Evolutionary conservation across 768 basidiomycete species (phyloP), one percentile per base, ranked within the genome.

Genomic region (Tephrocybe sp.): DNA sequence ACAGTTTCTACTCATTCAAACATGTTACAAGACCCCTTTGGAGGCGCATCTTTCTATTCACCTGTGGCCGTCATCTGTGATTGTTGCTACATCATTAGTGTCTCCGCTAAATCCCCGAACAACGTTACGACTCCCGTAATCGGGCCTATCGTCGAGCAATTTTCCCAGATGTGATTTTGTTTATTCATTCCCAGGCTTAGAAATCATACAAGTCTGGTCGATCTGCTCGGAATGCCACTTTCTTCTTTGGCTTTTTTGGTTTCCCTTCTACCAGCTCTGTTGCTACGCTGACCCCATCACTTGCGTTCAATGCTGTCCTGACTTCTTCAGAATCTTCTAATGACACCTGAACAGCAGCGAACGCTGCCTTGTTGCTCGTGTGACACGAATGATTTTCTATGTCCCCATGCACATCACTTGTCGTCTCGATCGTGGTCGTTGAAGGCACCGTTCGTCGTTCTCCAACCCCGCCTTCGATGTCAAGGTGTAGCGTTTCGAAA

Each of bases 401-500:
- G 18, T 3, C 25, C 24, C 45, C 24, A 47, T 50, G 24, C 54
- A 44, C 43, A 49, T 65, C 58, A 21, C 33, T 36, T 23, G 39
- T 23, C 42, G 49, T 43, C 13, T 53, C 45, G 9, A 47, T 57
- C 60, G 50, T 55, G 13, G 54, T 56, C 22, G 57, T 65, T 13
- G 68, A 54, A 15, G 50, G 39, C 9, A 70, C 80, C 9, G 87
- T 91, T 53, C 85, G 78, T 42, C 90, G 74, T 63, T 89, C 88
- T 11, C 79, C 74, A 22, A 91, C 81, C 13, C 92, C 88, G n/a
- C 92, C 87, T 64, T 94, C 89, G 30, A 90, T 72, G 63, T 88
- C 86, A 21, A 95, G 72, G 67, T 95, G 92, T 50, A 97, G 71
- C 21, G 93, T 97, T 71, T 97, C 95, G 57, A 98, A 81, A 18